These are phyloP conservation scores for Porphyrellus sp. DNA, from an alignment of 1,284 basidiomycete species.

Conservation along the genomic window DNA sequence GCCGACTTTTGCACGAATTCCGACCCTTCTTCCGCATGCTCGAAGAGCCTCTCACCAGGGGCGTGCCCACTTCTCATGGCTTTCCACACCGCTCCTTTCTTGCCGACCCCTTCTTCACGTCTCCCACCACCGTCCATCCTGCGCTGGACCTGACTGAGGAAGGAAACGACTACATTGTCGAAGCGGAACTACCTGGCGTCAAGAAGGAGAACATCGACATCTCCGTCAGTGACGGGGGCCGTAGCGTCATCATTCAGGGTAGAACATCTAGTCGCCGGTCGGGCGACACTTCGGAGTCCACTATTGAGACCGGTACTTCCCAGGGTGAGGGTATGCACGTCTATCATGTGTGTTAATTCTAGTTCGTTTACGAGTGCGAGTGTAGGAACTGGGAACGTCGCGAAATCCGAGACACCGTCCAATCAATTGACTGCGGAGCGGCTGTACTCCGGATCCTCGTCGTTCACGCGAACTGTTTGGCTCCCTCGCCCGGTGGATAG, in stretches of 20 bases:
- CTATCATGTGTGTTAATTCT: background rate
- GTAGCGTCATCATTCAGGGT: constrained; percentile 70
- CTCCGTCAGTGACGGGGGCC: constrained; percentile 63
- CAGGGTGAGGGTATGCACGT: constrained; percentile 17
- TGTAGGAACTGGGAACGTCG: constrained; percentile 21
- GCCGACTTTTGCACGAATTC: constrained; percentile 68
- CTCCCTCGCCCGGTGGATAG: constrained; percentile 62
- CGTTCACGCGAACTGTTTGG: constrained; percentile 68
- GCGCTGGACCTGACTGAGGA: constrained; percentile 67
- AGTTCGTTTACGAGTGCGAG: constrained; percentile 9
- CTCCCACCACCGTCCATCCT: constrained; percentile 41
- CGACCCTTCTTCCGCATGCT: constrained; percentile 71
- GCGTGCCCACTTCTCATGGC: constrained; percentile 38
- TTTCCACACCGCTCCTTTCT: constrained; percentile 39
- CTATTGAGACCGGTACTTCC: constrained; percentile 7
- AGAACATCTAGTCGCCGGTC: constrained; percentile 40
- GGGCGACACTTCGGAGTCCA: constrained; percentile 22
- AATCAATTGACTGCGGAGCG: constrained; percentile 59
- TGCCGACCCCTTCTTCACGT: constrained; percentile 51
- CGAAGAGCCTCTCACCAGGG: constrained; percentile 56
- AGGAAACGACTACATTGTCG: constrained; percentile 60
- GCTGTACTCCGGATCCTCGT: constrained; percentile 48
- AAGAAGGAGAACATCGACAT: constrained; percentile 75
- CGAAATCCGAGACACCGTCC: constrained; percentile 35
- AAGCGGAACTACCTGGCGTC: constrained; percentile 76